These are phyloP conservation scores for Leucosporidium yakuticum DNA, from an alignment of 768 basidiomycete genomes.

Conservation along the genomic window DNA sequence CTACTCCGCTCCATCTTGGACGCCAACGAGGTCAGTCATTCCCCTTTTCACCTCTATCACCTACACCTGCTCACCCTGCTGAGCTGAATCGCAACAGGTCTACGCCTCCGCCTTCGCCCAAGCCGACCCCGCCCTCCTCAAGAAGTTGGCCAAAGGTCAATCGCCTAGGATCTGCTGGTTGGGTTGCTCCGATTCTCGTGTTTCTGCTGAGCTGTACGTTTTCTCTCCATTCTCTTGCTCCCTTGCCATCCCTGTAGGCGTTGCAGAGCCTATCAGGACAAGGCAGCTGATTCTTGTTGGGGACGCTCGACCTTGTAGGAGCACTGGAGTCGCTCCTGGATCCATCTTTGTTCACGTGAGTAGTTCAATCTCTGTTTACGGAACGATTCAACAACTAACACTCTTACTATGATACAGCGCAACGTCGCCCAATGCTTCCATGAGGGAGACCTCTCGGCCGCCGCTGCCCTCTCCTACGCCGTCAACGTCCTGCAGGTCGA, in stretches of 20 bases:
- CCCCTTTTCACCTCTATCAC: conserved; percentile 21
- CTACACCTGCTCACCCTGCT: conserved; percentile 28
- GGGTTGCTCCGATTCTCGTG: conserved; percentile 38
- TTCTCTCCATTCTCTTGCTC: background rate
- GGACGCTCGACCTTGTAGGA: conserved; percentile 2
- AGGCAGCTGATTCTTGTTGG: too few relatives aligned
- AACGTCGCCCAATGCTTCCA: conserved; percentile 40
- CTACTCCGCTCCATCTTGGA: conserved; percentile 4
- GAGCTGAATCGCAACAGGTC: conserved; percentile 23
- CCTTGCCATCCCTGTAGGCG: too few relatives aligned
- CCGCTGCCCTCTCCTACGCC: conserved; percentile 37
- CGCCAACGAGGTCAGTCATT: conserved; percentile 15
- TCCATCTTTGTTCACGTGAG: conserved; percentile 40
- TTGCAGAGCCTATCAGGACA: background rate
- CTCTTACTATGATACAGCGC: conserved; percentile 19
- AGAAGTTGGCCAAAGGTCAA: conserved; percentile 35
- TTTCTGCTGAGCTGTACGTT: conserved; percentile 35
- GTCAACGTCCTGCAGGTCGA: conserved; percentile 37
- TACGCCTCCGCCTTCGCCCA: conserved; percentile 31
- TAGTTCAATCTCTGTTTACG: background rate
- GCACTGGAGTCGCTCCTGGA: conserved; percentile 38
- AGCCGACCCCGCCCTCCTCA: conserved; percentile 28
- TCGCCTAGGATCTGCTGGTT: conserved; percentile 36
- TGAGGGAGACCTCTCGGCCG: conserved; percentile 33
- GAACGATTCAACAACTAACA: background rate